Percentiles rank a stretch among this genome's conserved stretches.
phyloP scores from a whole-genome alignment of 441 rosid genomes.

The Dalechampia spathulata region DNA sequence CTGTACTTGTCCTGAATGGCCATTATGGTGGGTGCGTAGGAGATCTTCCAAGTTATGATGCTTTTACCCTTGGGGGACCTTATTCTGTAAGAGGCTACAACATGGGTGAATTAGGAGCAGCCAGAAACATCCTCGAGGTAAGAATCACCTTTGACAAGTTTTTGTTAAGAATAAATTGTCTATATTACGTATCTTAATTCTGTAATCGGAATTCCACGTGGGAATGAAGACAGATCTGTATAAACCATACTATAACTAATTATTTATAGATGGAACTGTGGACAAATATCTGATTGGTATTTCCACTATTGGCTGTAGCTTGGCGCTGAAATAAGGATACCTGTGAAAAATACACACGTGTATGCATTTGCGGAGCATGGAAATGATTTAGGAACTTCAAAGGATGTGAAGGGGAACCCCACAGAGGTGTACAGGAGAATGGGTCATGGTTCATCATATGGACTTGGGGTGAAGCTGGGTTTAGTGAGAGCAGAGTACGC shows the following conservation, averaged over 20 bases:
- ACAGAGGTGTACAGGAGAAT: conserved; percentile 85
- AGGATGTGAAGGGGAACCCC: conserved; percentile 96
- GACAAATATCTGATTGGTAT: conserved; percentile 9
- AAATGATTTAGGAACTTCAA: conserved; percentile 87
- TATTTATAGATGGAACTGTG: neutral
- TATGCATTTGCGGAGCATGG: conserved; percentile 97
- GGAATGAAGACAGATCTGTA: neutral
- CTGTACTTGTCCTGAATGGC: conserved; percentile 87
- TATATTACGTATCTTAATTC: too few species aligned
- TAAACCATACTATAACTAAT: neutral
- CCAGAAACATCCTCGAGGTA: conserved; percentile 93
- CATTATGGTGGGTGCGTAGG: conserved; percentile 98
- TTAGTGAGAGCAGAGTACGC: conserved; percentile 92
- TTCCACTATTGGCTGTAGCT: conserved; percentile 37
- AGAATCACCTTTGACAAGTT: too few species aligned
- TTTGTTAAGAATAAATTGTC: too few species aligned
- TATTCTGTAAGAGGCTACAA: conserved; percentile 96
- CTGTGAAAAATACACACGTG: conserved; percentile 73
- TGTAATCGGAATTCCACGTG: too few species aligned
- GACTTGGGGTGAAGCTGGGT: conserved; percentile 80
- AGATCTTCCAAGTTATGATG: conserved; percentile 95
- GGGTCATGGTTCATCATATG: conserved; percentile 96
- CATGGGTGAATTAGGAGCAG: conserved; percentile 98
- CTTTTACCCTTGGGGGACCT: conserved; percentile 95
- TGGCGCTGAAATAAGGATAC: conserved; percentile 86